phyloP scores from a whole-genome alignment of 352 stramenopile species.

The Globisporangium perplexum region DNA sequence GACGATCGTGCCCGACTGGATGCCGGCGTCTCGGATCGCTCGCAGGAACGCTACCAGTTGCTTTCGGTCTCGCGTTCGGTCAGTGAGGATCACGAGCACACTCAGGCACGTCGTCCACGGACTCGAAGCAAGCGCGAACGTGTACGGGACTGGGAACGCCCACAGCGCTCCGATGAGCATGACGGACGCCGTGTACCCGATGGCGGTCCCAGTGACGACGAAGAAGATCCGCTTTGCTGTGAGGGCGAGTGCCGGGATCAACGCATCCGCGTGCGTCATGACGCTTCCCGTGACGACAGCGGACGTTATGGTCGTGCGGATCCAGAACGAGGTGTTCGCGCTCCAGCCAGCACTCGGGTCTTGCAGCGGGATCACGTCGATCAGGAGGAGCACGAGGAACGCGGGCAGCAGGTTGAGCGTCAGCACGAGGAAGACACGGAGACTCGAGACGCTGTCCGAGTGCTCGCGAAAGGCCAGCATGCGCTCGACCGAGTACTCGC shows the following conservation, averaged over 20 bases:
- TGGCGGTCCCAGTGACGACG: not conserved
- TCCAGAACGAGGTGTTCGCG: not conserved
- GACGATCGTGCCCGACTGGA: not conserved
- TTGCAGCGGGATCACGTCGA: slow-evolving; percentile 1
- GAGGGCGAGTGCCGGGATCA: not conserved
- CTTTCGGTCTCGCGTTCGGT: not conserved
- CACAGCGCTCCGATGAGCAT: not conserved
- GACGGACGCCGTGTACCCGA: not conserved
- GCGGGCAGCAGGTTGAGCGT: not conserved
- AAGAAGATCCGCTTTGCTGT: not conserved
- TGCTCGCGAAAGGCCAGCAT: not conserved
- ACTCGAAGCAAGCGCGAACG: not conserved
- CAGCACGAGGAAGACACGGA: not conserved
- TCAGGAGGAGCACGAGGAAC: not conserved
- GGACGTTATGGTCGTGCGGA: not conserved
- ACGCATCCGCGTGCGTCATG: not conserved
- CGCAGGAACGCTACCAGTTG: not conserved
- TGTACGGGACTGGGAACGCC: slow-evolving; percentile 1
- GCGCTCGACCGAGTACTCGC: slow-evolving; percentile 2
- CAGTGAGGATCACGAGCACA: not conserved
- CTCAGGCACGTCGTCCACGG: not conserved
- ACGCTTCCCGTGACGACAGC: not conserved
- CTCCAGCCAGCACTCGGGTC: not conserved
- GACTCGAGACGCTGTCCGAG: not conserved
- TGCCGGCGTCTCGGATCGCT: not conserved